Evolutionary conservation across 2,329 filamentous ascomycete species (phyloP).

Genomic region (Trichophyton benhamiae): DNA sequence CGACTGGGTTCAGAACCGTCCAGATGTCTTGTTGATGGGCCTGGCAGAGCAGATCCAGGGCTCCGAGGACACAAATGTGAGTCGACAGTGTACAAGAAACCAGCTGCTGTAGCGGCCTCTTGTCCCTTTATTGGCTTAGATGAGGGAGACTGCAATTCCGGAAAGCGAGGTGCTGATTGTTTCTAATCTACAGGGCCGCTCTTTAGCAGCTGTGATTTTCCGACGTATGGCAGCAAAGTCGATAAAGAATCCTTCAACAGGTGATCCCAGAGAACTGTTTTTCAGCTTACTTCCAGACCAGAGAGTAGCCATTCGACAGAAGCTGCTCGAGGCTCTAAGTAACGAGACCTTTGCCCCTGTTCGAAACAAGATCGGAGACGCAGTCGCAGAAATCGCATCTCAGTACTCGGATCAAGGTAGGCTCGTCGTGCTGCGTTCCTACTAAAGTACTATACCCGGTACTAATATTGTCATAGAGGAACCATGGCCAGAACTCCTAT

Average conservation of each 20-base stretch:
- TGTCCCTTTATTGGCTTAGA: no score
- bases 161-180: slow-evolving; percentile 10
- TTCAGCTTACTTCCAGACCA: slow-evolving; percentile 63
- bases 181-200: slow-evolving; percentile 52
- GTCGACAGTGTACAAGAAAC: slow-evolving; percentile 18
- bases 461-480: slow-evolving; percentile 45
- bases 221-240: slow-evolving; percentile 84
- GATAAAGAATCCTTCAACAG: slow-evolving; percentile 50
- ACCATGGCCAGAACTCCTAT: slow-evolving; percentile 79
- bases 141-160: not conserved
- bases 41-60: slow-evolving; percentile 81
- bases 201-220: slow-evolving; percentile 89
- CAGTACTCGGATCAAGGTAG: slow-evolving; percentile 88
- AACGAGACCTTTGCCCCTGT: slow-evolving; percentile 61
- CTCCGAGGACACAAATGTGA: slow-evolving; percentile 60
- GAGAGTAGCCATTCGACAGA: slow-evolving; percentile 66
- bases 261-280: slow-evolving; percentile 71
- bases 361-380: slow-evolving; percentile 91
- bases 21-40: slow-evolving; percentile 85
- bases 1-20: slow-evolving; percentile 72
- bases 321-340: slow-evolving; percentile 65
- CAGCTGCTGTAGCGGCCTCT: no score
- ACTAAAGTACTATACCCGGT: not conserved
- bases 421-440: slow-evolving; percentile 21
- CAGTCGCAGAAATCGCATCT: slow-evolving; percentile 88